phyloP scores from a whole-genome alignment of 306 rosid species.

The Acacia melanoxylon region DNA sequence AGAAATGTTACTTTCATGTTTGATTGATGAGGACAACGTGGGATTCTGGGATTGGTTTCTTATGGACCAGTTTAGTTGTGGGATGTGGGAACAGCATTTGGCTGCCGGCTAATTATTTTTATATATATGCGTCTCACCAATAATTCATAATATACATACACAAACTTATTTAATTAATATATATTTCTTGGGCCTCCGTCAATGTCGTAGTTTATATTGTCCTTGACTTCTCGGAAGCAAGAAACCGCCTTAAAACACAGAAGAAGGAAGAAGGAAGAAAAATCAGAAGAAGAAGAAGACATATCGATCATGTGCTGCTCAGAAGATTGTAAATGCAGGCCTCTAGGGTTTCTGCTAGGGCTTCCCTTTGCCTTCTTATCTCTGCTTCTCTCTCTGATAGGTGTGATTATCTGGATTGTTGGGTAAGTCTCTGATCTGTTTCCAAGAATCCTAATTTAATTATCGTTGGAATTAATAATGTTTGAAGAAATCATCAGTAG shows the following conservation, averaged over 20 bases:
- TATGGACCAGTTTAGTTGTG: neutral
- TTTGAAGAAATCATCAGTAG: too few relatives aligned
- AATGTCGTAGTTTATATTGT: constrained; percentile 14
- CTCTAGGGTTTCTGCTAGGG: constrained; percentile 69
- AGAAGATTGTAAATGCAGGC: constrained; percentile 72
- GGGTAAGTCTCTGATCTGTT: constrained; percentile 46
- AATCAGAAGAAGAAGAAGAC: neutral
- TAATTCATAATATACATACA: neutral
- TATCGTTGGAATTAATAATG: neutral
- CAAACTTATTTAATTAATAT: neutral
- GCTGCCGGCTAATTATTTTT: neutral
- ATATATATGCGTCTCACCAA: neutral
- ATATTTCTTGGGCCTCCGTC: constrained; percentile 33
- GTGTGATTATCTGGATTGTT: constrained; percentile 66
- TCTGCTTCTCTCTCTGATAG: constrained; percentile 61
- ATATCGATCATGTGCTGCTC: constrained; percentile 54
- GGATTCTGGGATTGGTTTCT: constrained; percentile 21
- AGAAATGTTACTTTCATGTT: neutral
- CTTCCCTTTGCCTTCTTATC: constrained; percentile 77
- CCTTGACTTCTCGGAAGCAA: constrained; percentile 14
- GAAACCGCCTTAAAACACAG: constrained; percentile 1
- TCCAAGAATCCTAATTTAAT: neutral
- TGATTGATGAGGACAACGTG: constrained; percentile 29
- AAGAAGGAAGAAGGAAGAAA: neutral
- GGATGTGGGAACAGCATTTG: neutral